Conservation (phyloP, 805 yeast genomes). For the Candida maris region DNA sequence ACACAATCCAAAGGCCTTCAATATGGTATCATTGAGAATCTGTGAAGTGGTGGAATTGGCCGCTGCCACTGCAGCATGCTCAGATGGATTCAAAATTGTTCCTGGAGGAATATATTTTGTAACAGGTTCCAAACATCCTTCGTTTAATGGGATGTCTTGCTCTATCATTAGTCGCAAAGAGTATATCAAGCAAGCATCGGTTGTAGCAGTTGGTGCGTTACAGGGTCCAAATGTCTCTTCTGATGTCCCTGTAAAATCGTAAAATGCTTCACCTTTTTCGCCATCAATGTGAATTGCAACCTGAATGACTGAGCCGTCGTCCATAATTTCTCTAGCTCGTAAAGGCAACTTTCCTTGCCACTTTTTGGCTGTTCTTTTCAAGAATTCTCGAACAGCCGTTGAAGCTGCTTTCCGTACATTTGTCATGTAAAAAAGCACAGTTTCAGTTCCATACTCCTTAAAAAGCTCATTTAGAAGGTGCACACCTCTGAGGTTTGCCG, state of each 20-base stretch:
- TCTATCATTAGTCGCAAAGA: conserved; percentile 47
- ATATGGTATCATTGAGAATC: conserved; percentile 75
- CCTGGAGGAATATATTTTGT: conserved; percentile 29
- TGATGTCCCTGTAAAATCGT: conserved; percentile 52
- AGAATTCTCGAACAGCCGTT: conserved; percentile 37
- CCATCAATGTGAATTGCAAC: conserved; percentile 39
- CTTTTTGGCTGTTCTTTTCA: conserved; percentile 35
- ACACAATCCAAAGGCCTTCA: conserved; percentile 75
- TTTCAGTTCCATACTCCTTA: conserved; percentile 39
- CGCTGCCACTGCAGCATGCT: conserved; percentile 39
- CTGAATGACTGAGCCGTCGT: conserved; percentile 51
- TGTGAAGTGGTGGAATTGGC: conserved; percentile 77
- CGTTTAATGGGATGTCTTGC: conserved; percentile 49
- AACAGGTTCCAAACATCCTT: conserved; percentile 41
- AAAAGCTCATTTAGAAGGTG: conserved; percentile 39
- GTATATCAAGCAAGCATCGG: conserved; percentile 51
- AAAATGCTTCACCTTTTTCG: conserved; percentile 40
- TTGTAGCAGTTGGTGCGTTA: conserved; percentile 54
- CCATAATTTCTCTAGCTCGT: conserved; percentile 46
- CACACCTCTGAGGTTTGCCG: conserved; percentile 50
- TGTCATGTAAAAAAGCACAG: conserved; percentile 45
- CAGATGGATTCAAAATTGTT: conserved; percentile 35
- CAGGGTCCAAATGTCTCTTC: conserved; percentile 49
- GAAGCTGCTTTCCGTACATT: conserved; percentile 45
- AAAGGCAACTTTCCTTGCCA: conserved; percentile 29